Evolutionary conservation across 768 basidiomycete genomes (phyloP).

Genomic region (Porphyrellus cyaneotinctus): DNA sequence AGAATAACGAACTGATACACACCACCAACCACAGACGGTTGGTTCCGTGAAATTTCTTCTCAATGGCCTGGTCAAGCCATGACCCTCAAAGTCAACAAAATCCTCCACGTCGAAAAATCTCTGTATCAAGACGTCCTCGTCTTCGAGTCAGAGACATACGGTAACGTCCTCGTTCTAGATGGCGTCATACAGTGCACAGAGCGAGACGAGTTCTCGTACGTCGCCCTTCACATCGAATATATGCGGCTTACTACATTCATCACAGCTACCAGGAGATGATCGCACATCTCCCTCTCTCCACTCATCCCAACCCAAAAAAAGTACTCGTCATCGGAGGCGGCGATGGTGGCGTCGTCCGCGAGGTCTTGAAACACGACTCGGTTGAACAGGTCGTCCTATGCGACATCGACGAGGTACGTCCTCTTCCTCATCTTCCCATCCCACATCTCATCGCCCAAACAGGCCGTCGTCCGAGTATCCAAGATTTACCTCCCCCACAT

Average conservation of each 20-base stretch:
- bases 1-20: too few species aligned
- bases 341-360: slow-evolving; percentile 96
- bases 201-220: slow-evolving; percentile 96
- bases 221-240: slow-evolving; percentile 13
- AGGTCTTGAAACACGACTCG: slow-evolving; percentile 89
- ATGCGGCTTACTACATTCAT: not conserved
- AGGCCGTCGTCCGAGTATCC: slow-evolving; percentile 94
- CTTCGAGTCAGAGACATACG: slow-evolving; percentile 92
- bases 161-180: slow-evolving; percentile 95
- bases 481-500: slow-evolving; percentile 93
- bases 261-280: slow-evolving; percentile 98
- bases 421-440: not conserved
- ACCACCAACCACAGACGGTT: slow-evolving; percentile 70
- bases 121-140: slow-evolving; percentile 96
- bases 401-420: slow-evolving; percentile 89
- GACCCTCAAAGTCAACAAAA: slow-evolving; percentile 93
- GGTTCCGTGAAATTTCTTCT: slow-evolving; percentile 92
- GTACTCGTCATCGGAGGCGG: slow-evolving; percentile 98
- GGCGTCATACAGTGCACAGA: slow-evolving; percentile 97
- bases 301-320: slow-evolving; percentile 92
- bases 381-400: slow-evolving; percentile 93
- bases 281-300: slow-evolving; percentile 91
- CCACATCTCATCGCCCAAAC: not conserved
- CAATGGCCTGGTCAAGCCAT: slow-evolving; percentile 99
- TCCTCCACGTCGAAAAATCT: slow-evolving; percentile 91